Evolutionary conservation across 768 basidiomycete genomes (phyloP).

Genomic region (Paxillus ammoniavirescens): DNA sequence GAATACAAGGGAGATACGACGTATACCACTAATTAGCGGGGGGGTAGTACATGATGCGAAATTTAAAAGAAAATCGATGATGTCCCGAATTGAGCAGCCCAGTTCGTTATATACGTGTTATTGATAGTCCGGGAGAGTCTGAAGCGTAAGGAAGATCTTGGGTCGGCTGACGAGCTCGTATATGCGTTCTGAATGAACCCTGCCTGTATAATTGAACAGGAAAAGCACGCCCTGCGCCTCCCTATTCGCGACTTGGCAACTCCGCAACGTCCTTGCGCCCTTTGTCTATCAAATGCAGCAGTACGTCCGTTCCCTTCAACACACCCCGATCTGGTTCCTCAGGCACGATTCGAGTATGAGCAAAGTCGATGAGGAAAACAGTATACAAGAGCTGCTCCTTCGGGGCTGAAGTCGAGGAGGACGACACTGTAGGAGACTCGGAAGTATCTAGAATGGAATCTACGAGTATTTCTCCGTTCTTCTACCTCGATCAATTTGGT

Average conservation of each 20-base stretch:
- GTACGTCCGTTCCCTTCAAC: slow-evolving; percentile 69
- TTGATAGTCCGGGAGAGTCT: no score
- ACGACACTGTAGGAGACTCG: slow-evolving; percentile 33
- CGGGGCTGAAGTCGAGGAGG: slow-evolving; percentile 21
- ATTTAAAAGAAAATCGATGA: no score
- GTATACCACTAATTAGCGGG: no score
- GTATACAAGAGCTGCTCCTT: slow-evolving; percentile 35
- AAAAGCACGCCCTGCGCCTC: neutral
- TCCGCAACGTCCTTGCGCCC: slow-evolving; percentile 45
- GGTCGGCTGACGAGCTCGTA: no score
- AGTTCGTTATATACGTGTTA: no score
- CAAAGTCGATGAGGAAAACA: slow-evolving; percentile 92
- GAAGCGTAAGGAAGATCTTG: no score
- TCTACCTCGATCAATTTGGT: slow-evolving; percentile 37
- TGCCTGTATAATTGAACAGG: neutral
- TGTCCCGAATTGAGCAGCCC: no score
- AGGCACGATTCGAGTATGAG: slow-evolving; percentile 69
- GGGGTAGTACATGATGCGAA: no score
- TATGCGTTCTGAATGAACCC: no score
- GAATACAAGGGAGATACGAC: no score
- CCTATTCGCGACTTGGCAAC: neutral
- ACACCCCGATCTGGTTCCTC: slow-evolving; percentile 80
- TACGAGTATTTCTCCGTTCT: slow-evolving; percentile 14
- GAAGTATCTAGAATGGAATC: slow-evolving; percentile 19
- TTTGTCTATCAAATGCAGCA: slow-evolving; percentile 58